These are phyloP conservation scores for Hippophae tibetana DNA, from an alignment of 306 rosid genomes.

Conservation along the genomic window DNA sequence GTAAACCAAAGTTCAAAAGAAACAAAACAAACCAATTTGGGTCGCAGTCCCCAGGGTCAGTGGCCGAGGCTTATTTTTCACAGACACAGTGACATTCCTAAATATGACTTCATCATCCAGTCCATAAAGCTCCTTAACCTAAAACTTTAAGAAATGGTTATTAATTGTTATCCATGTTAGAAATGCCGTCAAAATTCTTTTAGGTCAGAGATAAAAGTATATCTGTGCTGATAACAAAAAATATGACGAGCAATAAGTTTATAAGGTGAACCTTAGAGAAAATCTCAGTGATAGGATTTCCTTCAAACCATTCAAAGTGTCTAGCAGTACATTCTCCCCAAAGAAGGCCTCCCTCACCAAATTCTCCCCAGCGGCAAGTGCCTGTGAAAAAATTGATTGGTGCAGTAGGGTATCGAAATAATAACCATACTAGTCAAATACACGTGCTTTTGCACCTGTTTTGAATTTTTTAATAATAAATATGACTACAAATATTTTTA, in stretches of 20 bases:
- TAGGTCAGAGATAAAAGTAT: neutral
- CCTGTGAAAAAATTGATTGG: slow-evolving; percentile 36
- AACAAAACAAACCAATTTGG: slow-evolving; percentile 71
- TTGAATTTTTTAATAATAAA: too few species aligned
- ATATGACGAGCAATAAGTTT: slow-evolving; percentile 4
- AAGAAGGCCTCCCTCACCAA: slow-evolving; percentile 88
- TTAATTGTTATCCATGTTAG: neutral
- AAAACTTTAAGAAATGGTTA: slow-evolving; percentile 7
- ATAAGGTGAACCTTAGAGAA: slow-evolving; percentile 49
- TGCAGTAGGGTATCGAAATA: neutral
- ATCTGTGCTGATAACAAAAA: slow-evolving; percentile 5
- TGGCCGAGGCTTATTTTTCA: slow-evolving; percentile 64
- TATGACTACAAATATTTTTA: too few species aligned
- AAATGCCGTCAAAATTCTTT: neutral
- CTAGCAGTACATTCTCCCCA: slow-evolving; percentile 92
- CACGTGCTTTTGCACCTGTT: too few species aligned
- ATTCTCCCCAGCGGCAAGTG: slow-evolving; percentile 79
- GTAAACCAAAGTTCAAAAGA: neutral
- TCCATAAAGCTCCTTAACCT: slow-evolving; percentile 93
- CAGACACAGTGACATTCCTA: slow-evolving; percentile 63
- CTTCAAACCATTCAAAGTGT: slow-evolving; percentile 90
- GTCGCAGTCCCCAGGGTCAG: slow-evolving; percentile 80
- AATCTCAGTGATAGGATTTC: slow-evolving; percentile 56
- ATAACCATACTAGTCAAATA: neutral
- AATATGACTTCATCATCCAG: slow-evolving; percentile 58